Base-by-base conservation (phyloP, 2,329 filamentous ascomycete genomes). In the Mycocentrospora acerina region DNA sequence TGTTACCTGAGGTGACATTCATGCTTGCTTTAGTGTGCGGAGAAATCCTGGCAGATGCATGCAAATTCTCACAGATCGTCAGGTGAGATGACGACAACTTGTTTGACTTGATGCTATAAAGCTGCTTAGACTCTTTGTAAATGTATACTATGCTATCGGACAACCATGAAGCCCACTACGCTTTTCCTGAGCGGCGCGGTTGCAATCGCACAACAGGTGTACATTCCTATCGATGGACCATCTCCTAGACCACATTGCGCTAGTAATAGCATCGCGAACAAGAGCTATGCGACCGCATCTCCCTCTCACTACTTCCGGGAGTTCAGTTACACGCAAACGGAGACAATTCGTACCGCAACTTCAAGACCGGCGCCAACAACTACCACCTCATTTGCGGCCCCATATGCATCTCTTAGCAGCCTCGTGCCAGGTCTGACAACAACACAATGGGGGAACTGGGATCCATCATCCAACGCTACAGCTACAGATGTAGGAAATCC, bases 391-490 rank as follows among this genome's bases (percentile, higher is more conserved):
- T 71, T 64, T 38, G 69, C 68, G 12, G 48, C 60, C n/a, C 58
- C 63, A 1, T 68, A 67, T 32, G 55, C 50, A 11, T 61, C 53
- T 1, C 46, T 71, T 29, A 65, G 63, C 24, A 49, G 54, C 22
- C 52, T 71, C 7, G 53, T 71, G 3, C 63, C 65, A 1, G 49
- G 59, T 30, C 37, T 68, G 31, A 62, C 58, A 2, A 69, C 66
- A 4, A 71, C 67, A 2, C 68, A 65, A 40, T 72, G 68, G 68
- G 68, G 68, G 9, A 69, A 66, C 29, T 72, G 68, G 68, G 42
- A 70, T 29, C 65, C 67, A 6, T 55, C 58, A 18, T 54, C 53
- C 4, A 70, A 64, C 13, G 48, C 51, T 9, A 53, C 53, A 25
- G 55, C 66, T 5, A 66, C 66, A 2, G 68, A 71, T 40, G 37